phyloP scores from a whole-genome alignment of 208 protist genomes.

The Novymonas esmeraldas region DNA sequence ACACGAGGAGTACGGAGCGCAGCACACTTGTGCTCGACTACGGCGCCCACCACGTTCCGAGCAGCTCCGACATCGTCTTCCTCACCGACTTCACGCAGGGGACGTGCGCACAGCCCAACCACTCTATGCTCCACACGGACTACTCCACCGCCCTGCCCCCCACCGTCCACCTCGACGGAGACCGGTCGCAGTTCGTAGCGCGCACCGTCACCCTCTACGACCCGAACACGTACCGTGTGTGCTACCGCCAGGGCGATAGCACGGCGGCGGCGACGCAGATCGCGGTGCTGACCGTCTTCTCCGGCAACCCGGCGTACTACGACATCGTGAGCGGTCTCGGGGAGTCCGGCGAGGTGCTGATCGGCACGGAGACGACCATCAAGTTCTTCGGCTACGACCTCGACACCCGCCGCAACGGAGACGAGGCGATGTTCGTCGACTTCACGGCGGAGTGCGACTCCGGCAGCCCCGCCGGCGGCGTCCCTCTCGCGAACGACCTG shows the following conservation, averaged over 20 bases:
- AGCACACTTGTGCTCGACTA: slow-evolving; percentile 55
- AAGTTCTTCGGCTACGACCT: slow-evolving; percentile 83
- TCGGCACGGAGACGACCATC: slow-evolving; percentile 41
- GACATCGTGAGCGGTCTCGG: slow-evolving; percentile 46
- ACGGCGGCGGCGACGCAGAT: slow-evolving; percentile 26
- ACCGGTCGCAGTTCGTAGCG: slow-evolving; percentile 24
- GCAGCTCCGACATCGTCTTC: slow-evolving; percentile 24
- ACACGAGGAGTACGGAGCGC: slow-evolving; percentile 27
- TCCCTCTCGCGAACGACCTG: slow-evolving; percentile 54
- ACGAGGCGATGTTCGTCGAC: slow-evolving; percentile 76
- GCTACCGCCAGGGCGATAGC: slow-evolving; percentile 30
- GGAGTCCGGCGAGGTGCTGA: slow-evolving; percentile 39
- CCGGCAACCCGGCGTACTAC: slow-evolving; percentile 74
- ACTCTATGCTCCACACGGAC: slow-evolving; percentile 31
- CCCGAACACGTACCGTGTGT: slow-evolving; percentile 56
- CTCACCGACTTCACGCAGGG: slow-evolving; percentile 30
- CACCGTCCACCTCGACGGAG: slow-evolving; percentile 12
- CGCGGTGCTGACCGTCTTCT: slow-evolving; percentile 61
- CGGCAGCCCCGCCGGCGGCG: slow-evolving; percentile 59
- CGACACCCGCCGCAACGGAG: slow-evolving; percentile 62
- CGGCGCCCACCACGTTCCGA: slow-evolving; percentile 10
- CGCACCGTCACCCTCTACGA: slow-evolving; percentile 41
- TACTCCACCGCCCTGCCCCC: slow-evolving; percentile 26
- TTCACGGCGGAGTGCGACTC: slow-evolving; percentile 53
- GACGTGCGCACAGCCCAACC: slow-evolving; percentile 19